Conservation (phyloP, 371 early-diverging fungal genomes). For the Quaeritorhiza haematococci region DNA sequence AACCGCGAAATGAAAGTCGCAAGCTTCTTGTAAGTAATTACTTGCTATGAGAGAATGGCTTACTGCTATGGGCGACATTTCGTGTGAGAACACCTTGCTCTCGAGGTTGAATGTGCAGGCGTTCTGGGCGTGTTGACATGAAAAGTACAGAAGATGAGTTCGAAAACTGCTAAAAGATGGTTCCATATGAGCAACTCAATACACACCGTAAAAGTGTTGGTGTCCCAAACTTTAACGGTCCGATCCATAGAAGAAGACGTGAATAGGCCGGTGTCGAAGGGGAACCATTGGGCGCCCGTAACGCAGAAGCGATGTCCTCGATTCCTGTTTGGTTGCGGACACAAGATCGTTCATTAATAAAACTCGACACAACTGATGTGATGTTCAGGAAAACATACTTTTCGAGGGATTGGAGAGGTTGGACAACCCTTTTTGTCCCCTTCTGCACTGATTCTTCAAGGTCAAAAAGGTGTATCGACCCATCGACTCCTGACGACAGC, state of each 20-base stretch:
- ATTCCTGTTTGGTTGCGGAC: slow-evolving; percentile 36
- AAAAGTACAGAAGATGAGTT: too few species aligned
- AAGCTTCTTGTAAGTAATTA: slow-evolving; percentile 18
- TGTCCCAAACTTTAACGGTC: slow-evolving; percentile 49
- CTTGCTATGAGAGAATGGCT: slow-evolving; percentile 76
- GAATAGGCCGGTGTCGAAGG: slow-evolving; percentile 81
- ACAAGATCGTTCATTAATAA: slow-evolving; percentile 22
- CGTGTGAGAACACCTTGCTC: slow-evolving; percentile 61
- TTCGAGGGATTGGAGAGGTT: neutral
- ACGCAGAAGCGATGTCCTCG: slow-evolving; percentile 61
- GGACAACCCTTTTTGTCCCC: slow-evolving; percentile 33
- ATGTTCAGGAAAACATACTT: neutral
- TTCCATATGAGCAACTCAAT: neutral
- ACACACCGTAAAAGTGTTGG: neutral
- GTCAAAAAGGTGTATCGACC: slow-evolving; percentile 66
- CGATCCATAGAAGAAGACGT: slow-evolving; percentile 76
- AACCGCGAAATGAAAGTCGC: too few species aligned
- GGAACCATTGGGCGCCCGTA: slow-evolving; percentile 77
- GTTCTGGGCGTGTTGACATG: slow-evolving; percentile 23
- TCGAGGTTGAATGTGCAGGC: slow-evolving; percentile 64
- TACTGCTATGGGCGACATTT: slow-evolving; percentile 63
- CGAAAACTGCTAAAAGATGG: neutral
- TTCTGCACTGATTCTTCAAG: slow-evolving; percentile 39
- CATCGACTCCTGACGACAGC: slow-evolving; percentile 65
- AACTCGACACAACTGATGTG: neutral